Evolutionary conservation across 192 early-diverging fungal species (phyloP), one percentile per base, ranked within the genome.

Genomic region (Cetraspora pellucida): DNA sequence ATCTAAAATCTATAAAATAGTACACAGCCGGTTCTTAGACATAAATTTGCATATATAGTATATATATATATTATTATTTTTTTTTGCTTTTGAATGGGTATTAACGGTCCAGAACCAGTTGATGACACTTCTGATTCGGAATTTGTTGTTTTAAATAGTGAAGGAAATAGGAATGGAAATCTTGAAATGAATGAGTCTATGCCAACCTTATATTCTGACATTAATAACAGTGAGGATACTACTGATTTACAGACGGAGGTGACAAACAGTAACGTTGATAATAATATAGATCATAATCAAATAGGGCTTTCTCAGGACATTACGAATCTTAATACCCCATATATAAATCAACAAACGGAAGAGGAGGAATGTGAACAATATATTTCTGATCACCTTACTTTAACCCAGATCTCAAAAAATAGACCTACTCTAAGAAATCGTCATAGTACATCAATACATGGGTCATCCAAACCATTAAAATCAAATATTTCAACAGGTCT

Each of bases 81-180:
- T 54, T 54, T 54, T 13, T 54, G 13, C 19, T 37, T 65, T 65
- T 65, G 63, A 65, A 65, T 65, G 63, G 63, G 63, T 21, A 31
- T 65, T 65, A 31, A 65, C 19, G 16, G 16, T 44, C n/a, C 43
- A 31, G 63, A 65, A 65, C 30, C n/a, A 65, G 63, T 17, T 43
- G 43, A 65, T 65, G 63, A 65, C 19, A n/a, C 63, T 37, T 65
- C 63, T 65, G 63, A 65, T n/a, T 37, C 63, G 28, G 37, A 37
- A 37, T 28, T 44, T 43, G 30, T 28, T 43, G 63, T n/a, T 65
- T 65, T 65, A 65, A 44, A 65, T 43, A 19, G 63, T 65, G 63
- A 65, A 37, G 31, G 19, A 30, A 65, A 44, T 37, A 30, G 63
- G 63, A 65, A 43, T 65, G 63, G 63, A 31, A 65, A 37, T 44